A percentile compares a stretch with the other conserved stretches of the same genome.
These are phyloP conservation scores for Phytophthora pistaciae DNA, from an alignment of 352 stramenopile genomes.

Conservation along the genomic window DNA sequence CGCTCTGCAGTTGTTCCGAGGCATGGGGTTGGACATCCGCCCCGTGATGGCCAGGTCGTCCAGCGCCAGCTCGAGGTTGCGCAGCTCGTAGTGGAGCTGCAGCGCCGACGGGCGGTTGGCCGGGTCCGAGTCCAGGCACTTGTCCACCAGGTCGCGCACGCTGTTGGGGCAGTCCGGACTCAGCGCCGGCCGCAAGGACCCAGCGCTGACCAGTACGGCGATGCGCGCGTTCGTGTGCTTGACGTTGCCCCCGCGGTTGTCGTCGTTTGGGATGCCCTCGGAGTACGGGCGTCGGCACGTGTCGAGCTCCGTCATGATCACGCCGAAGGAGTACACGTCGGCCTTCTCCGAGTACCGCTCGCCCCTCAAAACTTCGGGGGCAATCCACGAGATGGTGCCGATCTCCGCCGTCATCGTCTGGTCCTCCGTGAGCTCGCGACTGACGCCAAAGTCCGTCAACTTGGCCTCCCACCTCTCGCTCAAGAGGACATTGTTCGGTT, in stretches of 20 bases:
- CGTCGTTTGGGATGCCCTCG: slow-evolving; percentile 35
- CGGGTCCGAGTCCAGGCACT: slow-evolving; percentile 61
- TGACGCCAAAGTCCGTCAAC: slow-evolving; percentile 71
- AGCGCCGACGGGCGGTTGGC: slow-evolving; percentile 60
- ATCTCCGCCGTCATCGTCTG: slow-evolving; percentile 61
- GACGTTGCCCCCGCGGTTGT: slow-evolving; percentile 29
- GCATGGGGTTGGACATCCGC: slow-evolving; percentile 5
- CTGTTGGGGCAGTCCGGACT: slow-evolving; percentile 52
- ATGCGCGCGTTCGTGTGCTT: slow-evolving; percentile 57
- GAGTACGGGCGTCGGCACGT: slow-evolving; percentile 51
- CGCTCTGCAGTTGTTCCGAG: slow-evolving; percentile 18
- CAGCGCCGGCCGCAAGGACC: slow-evolving; percentile 53
- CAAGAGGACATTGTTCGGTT: slow-evolving; percentile 61
- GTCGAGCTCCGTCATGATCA: slow-evolving; percentile 65
- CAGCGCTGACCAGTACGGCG: slow-evolving; percentile 63
- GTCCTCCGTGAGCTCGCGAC: slow-evolving; percentile 42
- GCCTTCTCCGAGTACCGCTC: slow-evolving; percentile 73
- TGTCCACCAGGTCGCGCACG: slow-evolving; percentile 50
- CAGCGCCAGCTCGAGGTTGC: slow-evolving; percentile 37
- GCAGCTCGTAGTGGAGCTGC: slow-evolving; percentile 76
- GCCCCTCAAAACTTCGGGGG: slow-evolving; percentile 71
- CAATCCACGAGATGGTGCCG: slow-evolving; percentile 71
- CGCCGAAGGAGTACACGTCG: slow-evolving; percentile 82
- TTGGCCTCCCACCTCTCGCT: slow-evolving; percentile 53
- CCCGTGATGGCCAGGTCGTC: slow-evolving; percentile 30